Percentiles rank a stretch among this genome's conserved stretches.
These are phyloP conservation scores for Geotrichum siamense DNA, from an alignment of 1,139 yeast genomes.

Conservation along the genomic window DNA sequence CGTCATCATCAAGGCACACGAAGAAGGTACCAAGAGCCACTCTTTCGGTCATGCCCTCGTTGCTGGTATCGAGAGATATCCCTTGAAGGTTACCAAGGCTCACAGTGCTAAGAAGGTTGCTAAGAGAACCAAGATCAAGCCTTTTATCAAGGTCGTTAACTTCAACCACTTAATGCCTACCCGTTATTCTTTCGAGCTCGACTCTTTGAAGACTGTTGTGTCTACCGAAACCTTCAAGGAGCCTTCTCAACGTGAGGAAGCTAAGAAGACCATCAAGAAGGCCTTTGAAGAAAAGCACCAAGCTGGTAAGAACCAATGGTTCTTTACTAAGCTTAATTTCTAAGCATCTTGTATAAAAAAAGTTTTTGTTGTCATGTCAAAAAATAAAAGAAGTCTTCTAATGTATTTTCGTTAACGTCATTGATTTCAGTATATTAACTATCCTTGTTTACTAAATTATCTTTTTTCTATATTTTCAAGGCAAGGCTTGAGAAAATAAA, in stretches of 20 bases:
- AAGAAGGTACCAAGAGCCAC: conserved; percentile 98
- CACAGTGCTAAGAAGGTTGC: conserved; percentile 95
- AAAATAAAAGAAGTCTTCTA: conserved; percentile 17
- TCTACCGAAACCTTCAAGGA: conserved; percentile 92
- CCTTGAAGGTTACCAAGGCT: conserved; percentile 92
- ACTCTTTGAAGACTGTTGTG: conserved; percentile 85
- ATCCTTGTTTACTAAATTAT: too few relatives aligned
- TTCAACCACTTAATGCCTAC: conserved; percentile 99
- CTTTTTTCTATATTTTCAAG: too few relatives aligned
- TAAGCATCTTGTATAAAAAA: conserved; percentile 39
- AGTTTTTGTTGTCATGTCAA: conserved; percentile 18
- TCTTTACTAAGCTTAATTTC: conserved; percentile 98
- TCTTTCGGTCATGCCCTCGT: conserved; percentile 99
- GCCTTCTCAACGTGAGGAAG: conserved; percentile 98
- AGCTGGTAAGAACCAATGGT: conserved; percentile 99
- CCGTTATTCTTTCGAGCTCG: conserved; percentile 97
- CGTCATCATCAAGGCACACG: conserved; percentile 97
- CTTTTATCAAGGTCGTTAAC: conserved; percentile 98
- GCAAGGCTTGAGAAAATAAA: too few relatives aligned
- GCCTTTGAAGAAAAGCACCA: conserved; percentile 99
- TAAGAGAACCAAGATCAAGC: conserved; percentile 97
- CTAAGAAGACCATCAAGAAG: conserved; percentile 98
- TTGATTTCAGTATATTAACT: too few relatives aligned
- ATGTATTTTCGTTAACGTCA: conserved; percentile 6
- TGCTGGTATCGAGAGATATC: conserved; percentile 99